These are phyloP conservation scores for Chaetomium olivaceum DNA, from an alignment of 2,329 filamentous ascomycete species.

Conservation along the genomic window DNA sequence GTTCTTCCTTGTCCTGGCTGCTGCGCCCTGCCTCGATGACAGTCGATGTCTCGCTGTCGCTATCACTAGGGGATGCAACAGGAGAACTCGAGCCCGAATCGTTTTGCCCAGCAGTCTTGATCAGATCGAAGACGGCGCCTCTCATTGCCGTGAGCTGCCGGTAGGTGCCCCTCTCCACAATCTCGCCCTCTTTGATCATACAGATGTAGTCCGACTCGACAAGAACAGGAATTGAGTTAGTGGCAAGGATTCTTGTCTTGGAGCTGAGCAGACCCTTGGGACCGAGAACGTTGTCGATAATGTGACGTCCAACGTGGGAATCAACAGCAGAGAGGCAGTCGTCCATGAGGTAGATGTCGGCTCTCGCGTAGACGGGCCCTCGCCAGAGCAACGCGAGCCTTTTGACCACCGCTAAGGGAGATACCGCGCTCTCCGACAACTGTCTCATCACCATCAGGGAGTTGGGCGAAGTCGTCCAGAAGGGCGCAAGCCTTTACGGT, in stretches of 20 bases:
- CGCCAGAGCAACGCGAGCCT: constrained; percentile 87
- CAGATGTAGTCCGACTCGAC: constrained; percentile 87
- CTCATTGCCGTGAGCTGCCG: constrained; percentile 91
- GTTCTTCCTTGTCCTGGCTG: constrained; percentile 61
- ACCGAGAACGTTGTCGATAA: constrained; percentile 92
- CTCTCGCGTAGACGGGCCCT: constrained; percentile 90
- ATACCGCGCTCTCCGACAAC: constrained; percentile 97
- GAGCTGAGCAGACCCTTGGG: constrained; percentile 75
- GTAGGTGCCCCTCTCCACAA: constrained; percentile 87
- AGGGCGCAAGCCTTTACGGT: constrained; percentile 91
- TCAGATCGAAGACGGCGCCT: constrained; percentile 80
- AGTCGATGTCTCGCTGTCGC: constrained; percentile 59
- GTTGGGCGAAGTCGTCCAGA: constrained; percentile 82
- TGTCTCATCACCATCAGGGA: constrained; percentile 95
- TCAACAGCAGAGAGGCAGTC: constrained; percentile 97
- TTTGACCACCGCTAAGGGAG: constrained; percentile 92
- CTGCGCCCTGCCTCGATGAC: constrained; percentile 52
- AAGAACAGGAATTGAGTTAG: constrained; percentile 90
- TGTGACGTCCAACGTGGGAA: constrained; percentile 90
- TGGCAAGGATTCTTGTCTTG: constrained; percentile 91
- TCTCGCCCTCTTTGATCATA: constrained; percentile 77
- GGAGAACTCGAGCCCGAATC: constrained; percentile 45
- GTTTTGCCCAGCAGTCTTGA: constrained; percentile 71
- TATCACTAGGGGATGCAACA: constrained; percentile 38
- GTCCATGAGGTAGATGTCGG: constrained; percentile 94